phyloP scores from a whole-genome alignment of 2,329 filamentous ascomycete species.

The Phyllosticta citriasiana region DNA sequence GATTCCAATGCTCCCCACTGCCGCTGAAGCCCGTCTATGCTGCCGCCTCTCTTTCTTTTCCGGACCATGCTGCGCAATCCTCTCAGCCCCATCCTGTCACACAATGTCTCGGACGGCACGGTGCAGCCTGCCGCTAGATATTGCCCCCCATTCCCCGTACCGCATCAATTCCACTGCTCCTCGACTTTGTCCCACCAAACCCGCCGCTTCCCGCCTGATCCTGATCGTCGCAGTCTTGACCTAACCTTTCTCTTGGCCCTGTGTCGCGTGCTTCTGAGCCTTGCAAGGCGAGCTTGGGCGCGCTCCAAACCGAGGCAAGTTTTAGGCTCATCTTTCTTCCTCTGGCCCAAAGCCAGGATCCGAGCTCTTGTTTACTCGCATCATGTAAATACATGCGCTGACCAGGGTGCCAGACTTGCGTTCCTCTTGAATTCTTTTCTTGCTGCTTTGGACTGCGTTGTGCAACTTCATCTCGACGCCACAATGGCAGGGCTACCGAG shows the following conservation, averaged over 20 bases:
- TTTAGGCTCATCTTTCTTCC: not conserved
- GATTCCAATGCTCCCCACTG: not conserved
- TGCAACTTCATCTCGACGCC: not conserved
- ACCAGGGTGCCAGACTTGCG: not conserved
- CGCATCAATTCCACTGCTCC: not conserved
- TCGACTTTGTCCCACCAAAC: not conserved
- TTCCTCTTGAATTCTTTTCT: not conserved
- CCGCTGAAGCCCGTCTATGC: not conserved
- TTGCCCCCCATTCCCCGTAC: not conserved
- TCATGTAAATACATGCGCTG: not conserved
- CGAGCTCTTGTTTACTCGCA: not conserved
- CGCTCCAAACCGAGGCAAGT: not conserved
- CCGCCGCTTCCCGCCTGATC: not conserved
- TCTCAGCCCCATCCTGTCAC: not conserved
- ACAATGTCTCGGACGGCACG: not conserved
- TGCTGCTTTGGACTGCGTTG: not conserved
- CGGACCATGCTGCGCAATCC: not conserved
- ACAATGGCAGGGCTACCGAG: conserved; percentile 23
- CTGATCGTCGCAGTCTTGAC: not conserved
- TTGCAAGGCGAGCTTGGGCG: not conserved
- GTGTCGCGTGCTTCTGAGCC: not conserved
- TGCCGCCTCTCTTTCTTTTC: not conserved
- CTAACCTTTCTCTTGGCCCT: not conserved
- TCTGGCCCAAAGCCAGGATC: not conserved
- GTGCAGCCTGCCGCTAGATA: not conserved